Percentiles rank a stretch among this genome's conserved stretches.
Evolutionary conservation across 805 yeast genomes (phyloP).

Genomic region (Monosporozyma aquatica): DNA sequence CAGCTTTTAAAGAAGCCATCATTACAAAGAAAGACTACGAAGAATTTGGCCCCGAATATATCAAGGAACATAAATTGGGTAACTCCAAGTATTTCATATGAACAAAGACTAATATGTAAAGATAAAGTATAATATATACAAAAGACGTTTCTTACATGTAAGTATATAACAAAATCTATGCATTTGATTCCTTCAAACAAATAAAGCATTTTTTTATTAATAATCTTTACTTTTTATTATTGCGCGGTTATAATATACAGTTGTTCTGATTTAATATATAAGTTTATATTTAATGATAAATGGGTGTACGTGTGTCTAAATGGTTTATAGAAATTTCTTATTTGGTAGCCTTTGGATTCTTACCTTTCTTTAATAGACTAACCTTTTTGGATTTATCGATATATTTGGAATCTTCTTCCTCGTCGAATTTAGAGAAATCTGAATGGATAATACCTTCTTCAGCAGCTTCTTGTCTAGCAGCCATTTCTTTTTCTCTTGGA

Average conservation of each 20-base stretch:
- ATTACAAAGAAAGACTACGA: constrained; percentile 68
- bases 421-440: constrained; percentile 78
- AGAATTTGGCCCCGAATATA: constrained; percentile 83
- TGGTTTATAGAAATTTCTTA: background rate
- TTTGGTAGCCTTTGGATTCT: constrained; percentile 46
- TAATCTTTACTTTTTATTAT: background rate
- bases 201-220: background rate
- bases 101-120: background rate
- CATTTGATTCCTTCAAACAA: too few relatives aligned
- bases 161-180: too few relatives aligned
- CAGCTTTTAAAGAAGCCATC: constrained; percentile 36
- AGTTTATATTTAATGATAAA: background rate
- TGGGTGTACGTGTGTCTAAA: too few relatives aligned
- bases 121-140: background rate
- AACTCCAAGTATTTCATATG: constrained; percentile 33
- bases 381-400: constrained; percentile 62
- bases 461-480: constrained; percentile 73
- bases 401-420: constrained; percentile 62
- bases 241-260: constrained; percentile 2
- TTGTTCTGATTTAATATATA: constrained; percentile 2
- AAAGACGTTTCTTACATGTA: background rate
- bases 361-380: constrained; percentile 59
- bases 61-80: constrained; percentile 78
- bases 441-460: constrained; percentile 76
- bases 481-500: constrained; percentile 73